These are phyloP conservation scores for Penicillium olsonii DNA, from an alignment of 2,329 filamentous ascomycete species.

Conservation along the genomic window DNA sequence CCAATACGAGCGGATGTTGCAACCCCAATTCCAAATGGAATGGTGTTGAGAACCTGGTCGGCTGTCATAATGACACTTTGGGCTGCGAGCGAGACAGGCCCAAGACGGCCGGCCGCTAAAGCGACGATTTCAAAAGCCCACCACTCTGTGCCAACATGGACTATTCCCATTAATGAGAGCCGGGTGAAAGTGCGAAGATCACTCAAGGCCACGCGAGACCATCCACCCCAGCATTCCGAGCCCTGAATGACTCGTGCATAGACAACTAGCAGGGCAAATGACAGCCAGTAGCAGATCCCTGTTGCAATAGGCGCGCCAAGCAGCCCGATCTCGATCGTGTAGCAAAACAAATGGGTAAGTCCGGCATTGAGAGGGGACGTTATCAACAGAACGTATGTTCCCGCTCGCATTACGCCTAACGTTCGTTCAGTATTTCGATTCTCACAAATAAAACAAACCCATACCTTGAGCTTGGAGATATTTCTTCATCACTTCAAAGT, in stretches of 20 bases:
- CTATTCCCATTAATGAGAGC: constrained; percentile 72
- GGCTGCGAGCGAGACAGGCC: constrained; percentile 76
- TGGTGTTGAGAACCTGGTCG: constrained; percentile 80
- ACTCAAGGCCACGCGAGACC: constrained; percentile 62
- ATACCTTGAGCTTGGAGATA: constrained; percentile 60
- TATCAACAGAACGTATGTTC: constrained; percentile 63
- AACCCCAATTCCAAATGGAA: constrained; percentile 84
- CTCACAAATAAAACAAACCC: background rate
- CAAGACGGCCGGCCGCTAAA: constrained; percentile 75
- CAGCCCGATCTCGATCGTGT: constrained; percentile 69
- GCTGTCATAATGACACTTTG: constrained; percentile 90
- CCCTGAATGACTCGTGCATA: constrained; percentile 73
- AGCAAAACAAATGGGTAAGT: constrained; percentile 69
- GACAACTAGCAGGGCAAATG: constrained; percentile 72
- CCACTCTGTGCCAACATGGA: constrained; percentile 90
- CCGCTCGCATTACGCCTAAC: constrained; percentile 62
- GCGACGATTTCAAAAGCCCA: constrained; percentile 94
- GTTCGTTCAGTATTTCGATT: background rate
- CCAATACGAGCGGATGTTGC: constrained; percentile 76
- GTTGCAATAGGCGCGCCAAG: constrained; percentile 80
- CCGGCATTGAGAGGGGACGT: constrained; percentile 61
- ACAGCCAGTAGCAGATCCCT: constrained; percentile 82
- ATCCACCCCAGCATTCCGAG: constrained; percentile 77
- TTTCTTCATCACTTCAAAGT: constrained; percentile 76
- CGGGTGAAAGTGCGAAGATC: constrained; percentile 72